A percentile compares a stretch with the other conserved stretches of the same genome.
Evolutionary conservation across 2,329 filamentous ascomycete genomes (phyloP).

Genomic region (Fulvia fulva): DNA sequence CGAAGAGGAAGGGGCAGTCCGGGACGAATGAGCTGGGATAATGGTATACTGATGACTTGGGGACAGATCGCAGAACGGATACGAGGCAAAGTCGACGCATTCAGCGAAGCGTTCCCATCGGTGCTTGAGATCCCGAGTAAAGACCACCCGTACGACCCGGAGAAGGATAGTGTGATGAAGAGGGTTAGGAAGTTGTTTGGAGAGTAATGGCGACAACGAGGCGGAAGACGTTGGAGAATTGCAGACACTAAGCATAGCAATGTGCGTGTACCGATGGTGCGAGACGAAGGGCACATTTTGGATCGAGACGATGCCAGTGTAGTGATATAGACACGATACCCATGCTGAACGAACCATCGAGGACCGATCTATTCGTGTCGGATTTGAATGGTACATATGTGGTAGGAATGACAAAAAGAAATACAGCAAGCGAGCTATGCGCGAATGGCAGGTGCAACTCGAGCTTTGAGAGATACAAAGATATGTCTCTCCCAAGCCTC

Average conservation of each 20-base stretch:
- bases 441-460: background rate
- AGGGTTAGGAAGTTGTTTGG: constrained; percentile 72
- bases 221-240: background rate
- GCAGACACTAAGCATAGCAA: background rate
- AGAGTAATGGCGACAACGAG: constrained; percentile 48
- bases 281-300: no score
- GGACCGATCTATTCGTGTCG: no score
- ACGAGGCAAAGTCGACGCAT: constrained; percentile 82
- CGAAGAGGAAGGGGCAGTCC: background rate
- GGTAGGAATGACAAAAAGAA: background rate
- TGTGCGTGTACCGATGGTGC: no score
- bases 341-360: background rate
- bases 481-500: background rate
- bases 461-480: background rate
- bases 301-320: background rate
- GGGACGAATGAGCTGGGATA: background rate
- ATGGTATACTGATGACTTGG: constrained; percentile 5
- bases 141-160: constrained; percentile 97
- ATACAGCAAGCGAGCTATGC: background rate
- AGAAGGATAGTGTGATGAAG: constrained; percentile 96
- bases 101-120: constrained; percentile 92
- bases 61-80: constrained; percentile 86
- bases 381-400: no score
- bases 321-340: background rate
- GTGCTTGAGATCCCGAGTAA: constrained; percentile 97